A percentile compares a stretch with the other conserved stretches of the same genome.
Evolutionary conservation across 768 basidiomycete species (phyloP).

Genomic region (Suillus subalutaceus): DNA sequence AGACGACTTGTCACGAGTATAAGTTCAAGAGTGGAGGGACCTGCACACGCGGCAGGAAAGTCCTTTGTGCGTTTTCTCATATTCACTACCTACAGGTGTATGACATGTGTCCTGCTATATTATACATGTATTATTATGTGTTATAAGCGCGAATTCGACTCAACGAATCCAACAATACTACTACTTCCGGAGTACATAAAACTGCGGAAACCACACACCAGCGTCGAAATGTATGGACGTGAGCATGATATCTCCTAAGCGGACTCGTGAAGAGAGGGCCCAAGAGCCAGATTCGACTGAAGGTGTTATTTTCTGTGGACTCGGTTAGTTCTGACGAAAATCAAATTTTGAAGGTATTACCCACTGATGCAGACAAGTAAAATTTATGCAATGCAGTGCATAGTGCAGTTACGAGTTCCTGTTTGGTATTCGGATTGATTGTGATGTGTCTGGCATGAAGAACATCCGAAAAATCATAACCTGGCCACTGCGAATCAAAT

Average conservation of each 20-base stretch:
- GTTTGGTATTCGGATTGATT: conserved; percentile 19
- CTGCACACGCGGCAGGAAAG: neutral
- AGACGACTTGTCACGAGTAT: no score
- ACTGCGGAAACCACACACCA: conserved; percentile 29
- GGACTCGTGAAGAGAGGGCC: conserved; percentile 18
- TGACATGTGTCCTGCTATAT: neutral
- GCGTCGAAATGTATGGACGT: conserved; percentile 26
- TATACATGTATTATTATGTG: neutral
- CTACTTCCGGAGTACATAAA: conserved; percentile 24
- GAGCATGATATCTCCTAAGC: conserved; percentile 22
- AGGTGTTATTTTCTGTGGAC: neutral
- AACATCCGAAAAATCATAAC: conserved; percentile 16
- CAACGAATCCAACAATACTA: neutral
- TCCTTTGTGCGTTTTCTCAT: neutral
- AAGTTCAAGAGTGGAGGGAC: no score
- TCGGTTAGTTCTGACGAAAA: neutral
- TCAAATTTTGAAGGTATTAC: neutral
- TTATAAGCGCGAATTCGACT: neutral
- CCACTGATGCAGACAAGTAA: neutral
- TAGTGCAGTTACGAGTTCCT: conserved; percentile 8
- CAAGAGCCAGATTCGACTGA: conserved; percentile 19
- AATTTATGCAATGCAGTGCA: neutral
- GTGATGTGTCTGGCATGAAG: conserved; percentile 13
- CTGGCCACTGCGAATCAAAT: conserved; percentile 25
- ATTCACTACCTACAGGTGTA: neutral